Evolutionary conservation across 805 yeast genomes (phyloP), one percentile per base, ranked within the genome.

Genomic region (Candida yuanshanica): DNA sequence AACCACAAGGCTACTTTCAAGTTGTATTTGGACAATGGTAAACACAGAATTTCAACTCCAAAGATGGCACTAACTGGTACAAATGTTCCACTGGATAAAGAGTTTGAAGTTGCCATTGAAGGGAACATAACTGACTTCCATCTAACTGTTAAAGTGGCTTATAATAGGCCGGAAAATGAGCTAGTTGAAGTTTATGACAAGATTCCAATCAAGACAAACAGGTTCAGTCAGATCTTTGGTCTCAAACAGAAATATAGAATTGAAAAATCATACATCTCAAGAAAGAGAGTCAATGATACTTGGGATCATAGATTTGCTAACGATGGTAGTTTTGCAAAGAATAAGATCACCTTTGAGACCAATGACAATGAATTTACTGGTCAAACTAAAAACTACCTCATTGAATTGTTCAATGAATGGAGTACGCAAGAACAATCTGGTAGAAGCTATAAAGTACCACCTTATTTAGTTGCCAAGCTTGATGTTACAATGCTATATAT

Each of bases 241-340:
- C 26, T 48, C 17, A 65, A 65, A 41, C 62, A 58, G 17, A 66
- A 62, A 41, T 68, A 58, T 44, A 58, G 47, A 34, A 55, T 59
- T 20, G 63, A 67, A 25, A 68, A 62, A 39, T 76, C 65, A 48
- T 75, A 69, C 45, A 74, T 79, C 6, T 69, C 79, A 2, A 68
- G 68, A 45, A 69, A 74, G 24, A 66, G 72, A 1, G 60, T 62
- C 4, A 43, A 50, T 20, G 95, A 84, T 63, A 64, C 71, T 2
- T 75, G 91, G 83, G 75, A 74, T 25, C 60, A 68, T 25, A 64
- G 75, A 41, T 72, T 88, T 47, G 96, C 97, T 2, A 69, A 71
- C 25, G 95, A 88, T 59, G 98, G 98, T 2, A 86, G 96, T 27
- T 89, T 86, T 69, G 96, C 88, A 8, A 72, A 91, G 53, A 75